Base-by-base conservation (phyloP, 129 eudicot genomes). In the Heracleum sosnowskyi region DNA sequence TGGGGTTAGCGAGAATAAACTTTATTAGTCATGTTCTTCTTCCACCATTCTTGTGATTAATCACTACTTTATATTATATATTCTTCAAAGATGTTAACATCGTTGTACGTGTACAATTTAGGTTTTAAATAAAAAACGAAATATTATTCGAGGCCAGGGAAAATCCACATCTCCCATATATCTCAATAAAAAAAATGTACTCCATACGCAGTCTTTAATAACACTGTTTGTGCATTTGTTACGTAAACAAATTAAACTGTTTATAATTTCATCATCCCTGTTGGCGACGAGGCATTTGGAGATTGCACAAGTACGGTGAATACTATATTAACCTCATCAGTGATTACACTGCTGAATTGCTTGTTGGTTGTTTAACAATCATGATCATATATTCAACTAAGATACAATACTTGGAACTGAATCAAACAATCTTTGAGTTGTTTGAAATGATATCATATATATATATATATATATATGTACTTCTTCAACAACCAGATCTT, bases 401-500 rank as follows among this genome's bases (percentile, higher is more conserved):
- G 8, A 55, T 1, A 55, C 64, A 24, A 55, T 5, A 24, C 66
- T 57, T 57, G 3, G 66, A n/a, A 57, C n/a, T n/a, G 66, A 57
- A 57, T 57, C 66, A 57, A 64, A 64, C 39, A 64, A 64, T 64
- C 71, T 64, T 64, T 16, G 20, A 64, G 10, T 10, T n/a, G 66
- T 57, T n/a, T 57, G 66, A 57, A 24, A 24, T n/a, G 66, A 57
- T 57, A 24, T 57, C 66, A 64, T 64, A 64, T 64, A 31, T 33
- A 64, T n/a, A n/a, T n/a, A n/a, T n/a, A n/a, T n/a, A 64, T 64
- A 64, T 64, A 31, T 33, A 64, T 28, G 36, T 64, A 28, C 37
- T 64, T 64, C 17, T 64, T 64, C 20, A 64, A 64, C 71, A 64
- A 4, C 71, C 71, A 64, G 71, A 64, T 64, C 71, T 64, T 64